These are phyloP conservation scores for Paramecium biaurelia DNA, from an alignment of 73 alveolate species.

Conservation along the genomic window DNA sequence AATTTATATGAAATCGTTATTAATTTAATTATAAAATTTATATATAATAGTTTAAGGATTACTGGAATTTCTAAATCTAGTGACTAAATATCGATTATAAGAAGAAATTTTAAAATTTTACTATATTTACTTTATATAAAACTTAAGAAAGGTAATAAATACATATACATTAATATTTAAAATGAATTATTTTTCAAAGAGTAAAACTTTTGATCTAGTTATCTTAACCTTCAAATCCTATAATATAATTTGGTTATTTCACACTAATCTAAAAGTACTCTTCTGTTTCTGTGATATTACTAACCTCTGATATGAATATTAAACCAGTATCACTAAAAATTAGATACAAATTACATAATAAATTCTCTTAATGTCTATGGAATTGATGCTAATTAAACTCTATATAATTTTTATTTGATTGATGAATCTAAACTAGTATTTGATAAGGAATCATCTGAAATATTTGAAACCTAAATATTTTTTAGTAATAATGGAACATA, in stretches of 20 bases:
- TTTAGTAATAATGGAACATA: constrained; percentile 38
- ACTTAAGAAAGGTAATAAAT: no score
- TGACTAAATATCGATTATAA: no score
- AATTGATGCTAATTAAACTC: not conserved
- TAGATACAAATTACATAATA: not conserved
- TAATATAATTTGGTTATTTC: constrained; percentile 8
- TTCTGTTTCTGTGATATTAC: constrained; percentile 4
- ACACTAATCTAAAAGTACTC: not conserved
- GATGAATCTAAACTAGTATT: not conserved
- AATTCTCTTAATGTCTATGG: constrained; percentile 11
- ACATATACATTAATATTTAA: not conserved
- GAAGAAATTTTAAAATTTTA: no score
- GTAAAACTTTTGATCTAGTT: constrained; percentile 7
- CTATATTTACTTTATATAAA: no score
- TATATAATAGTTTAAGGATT: not conserved
- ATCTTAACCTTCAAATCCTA: constrained; percentile 32
- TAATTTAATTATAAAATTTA: not conserved
- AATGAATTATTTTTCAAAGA: not conserved
- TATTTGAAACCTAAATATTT: not conserved
- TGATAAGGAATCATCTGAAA: constrained; percentile 6
- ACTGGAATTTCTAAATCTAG: not conserved
- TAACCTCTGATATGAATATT: not conserved
- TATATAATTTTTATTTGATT: not conserved
- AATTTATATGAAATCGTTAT: not conserved
- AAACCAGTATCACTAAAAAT: constrained; percentile 37